Evolutionary conservation across 352 stramenopile genomes (phyloP).

Genomic region (Saprolegnia parasitica): DNA sequence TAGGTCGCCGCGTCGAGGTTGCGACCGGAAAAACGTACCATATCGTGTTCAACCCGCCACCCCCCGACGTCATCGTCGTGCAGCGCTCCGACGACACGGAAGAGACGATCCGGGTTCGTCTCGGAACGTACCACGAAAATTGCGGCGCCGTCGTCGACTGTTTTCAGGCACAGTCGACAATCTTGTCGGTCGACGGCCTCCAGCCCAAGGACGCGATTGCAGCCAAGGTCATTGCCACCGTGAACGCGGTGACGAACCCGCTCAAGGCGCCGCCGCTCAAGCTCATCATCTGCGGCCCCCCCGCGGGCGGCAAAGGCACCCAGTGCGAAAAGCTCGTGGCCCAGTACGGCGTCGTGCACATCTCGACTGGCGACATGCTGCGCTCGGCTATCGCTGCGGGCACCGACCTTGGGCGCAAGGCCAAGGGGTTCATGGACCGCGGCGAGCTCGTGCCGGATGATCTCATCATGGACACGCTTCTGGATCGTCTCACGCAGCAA

Average conservation of each 20-base stretch:
- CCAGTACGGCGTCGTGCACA: constrained; percentile 89
- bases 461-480: constrained; percentile 92
- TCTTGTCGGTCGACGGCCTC: constrained; percentile 68
- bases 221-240: constrained; percentile 34
- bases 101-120: constrained; percentile 67
- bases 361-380: constrained; percentile 94
- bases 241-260: background rate
- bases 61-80: constrained; percentile 46
- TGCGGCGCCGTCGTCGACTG: constrained; percentile 65
- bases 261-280: constrained; percentile 35
- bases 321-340: constrained; percentile 92
- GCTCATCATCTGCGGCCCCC: constrained; percentile 90
- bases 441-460: constrained; percentile 91
- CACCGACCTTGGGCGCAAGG: constrained; percentile 58
- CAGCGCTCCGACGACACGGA: constrained; percentile 81
- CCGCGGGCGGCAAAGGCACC: constrained; percentile 93
- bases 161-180: constrained; percentile 62
- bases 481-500: constrained; percentile 66
- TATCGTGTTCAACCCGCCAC: constrained; percentile 61
- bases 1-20: constrained; percentile 75
- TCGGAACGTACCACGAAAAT: constrained; percentile 78
- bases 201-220: constrained; percentile 42
- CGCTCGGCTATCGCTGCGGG: constrained; percentile 77
- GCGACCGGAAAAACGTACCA: constrained; percentile 80
- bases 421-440: constrained; percentile 90